Conservation (phyloP, 768 basidiomycete genomes). For the Tulasnella sp. region DNA sequence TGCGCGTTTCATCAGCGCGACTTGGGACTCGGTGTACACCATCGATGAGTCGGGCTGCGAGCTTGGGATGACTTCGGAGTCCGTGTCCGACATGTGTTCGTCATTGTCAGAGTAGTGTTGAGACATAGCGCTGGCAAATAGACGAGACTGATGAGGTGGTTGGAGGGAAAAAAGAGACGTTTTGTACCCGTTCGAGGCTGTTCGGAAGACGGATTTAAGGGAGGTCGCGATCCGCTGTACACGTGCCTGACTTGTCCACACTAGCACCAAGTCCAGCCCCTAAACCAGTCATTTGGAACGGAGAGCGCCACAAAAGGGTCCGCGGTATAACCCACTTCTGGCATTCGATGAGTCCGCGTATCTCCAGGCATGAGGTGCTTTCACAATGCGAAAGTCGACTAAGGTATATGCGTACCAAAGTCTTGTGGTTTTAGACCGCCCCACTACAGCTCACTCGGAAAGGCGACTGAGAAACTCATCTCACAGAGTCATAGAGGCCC, state of each 20-base stretch:
- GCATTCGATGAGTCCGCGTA: background rate
- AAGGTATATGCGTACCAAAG: too few relatives aligned
- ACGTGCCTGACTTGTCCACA: background rate
- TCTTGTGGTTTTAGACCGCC: too few relatives aligned
- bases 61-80: constrained; percentile 8
- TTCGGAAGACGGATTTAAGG: background rate
- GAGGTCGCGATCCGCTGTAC: background rate
- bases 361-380: background rate
- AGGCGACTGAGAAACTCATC: too few relatives aligned
- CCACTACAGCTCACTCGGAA: too few relatives aligned
- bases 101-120: background rate
- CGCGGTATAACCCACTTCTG: background rate
- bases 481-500: too few relatives aligned
- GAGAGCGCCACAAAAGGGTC: background rate
- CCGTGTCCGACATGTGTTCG: constrained; percentile 1
- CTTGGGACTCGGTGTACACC: background rate
- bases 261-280: background rate
- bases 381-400: too few relatives aligned
- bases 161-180: background rate
- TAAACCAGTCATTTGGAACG: background rate
- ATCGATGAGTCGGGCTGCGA: constrained; percentile 9
- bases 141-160: background rate
- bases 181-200: background rate
- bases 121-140: constrained; percentile 3
- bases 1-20: background rate